These are phyloP conservation scores for Tardiomyces blankii DNA, from an alignment of 1,139 yeast species.

Conservation along the genomic window DNA sequence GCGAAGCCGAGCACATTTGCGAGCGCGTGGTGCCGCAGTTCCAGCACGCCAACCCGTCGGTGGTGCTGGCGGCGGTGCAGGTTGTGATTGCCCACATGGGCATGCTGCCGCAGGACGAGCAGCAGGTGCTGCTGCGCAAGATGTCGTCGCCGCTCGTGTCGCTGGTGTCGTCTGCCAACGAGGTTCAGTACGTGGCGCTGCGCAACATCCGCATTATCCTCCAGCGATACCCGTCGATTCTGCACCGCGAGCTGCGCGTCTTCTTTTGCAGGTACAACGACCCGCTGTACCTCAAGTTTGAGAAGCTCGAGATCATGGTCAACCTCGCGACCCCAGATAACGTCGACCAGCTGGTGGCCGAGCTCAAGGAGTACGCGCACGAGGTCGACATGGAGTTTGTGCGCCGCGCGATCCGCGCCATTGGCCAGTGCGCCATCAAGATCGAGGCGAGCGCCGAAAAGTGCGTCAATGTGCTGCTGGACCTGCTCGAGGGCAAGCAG, in stretches of 20 bases:
- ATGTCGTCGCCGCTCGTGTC: conserved; percentile 90
- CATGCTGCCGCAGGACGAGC: conserved; percentile 35
- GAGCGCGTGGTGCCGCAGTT: conserved; percentile 91
- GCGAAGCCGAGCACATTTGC: conserved; percentile 73
- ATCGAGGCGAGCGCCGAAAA: conserved; percentile 48
- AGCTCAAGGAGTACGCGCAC: conserved; percentile 82
- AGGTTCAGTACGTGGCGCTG: conserved; percentile 90
- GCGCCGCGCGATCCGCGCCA: conserved; percentile 65
- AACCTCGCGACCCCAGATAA: conserved; percentile 68
- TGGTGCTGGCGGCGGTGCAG: conserved; percentile 78
- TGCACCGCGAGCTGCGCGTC: conserved; percentile 74
- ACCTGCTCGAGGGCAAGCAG: conserved; percentile 57
- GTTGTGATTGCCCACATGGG: conserved; percentile 66
- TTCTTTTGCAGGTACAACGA: conserved; percentile 92
- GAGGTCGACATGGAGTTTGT: conserved; percentile 91
- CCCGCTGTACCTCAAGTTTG: conserved; percentile 86
- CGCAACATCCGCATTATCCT: conserved; percentile 83
- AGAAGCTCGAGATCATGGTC: conserved; percentile 83
- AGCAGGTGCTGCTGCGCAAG: conserved; percentile 47
- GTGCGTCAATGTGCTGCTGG: conserved; percentile 68
- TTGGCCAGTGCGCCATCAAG: conserved; percentile 85
- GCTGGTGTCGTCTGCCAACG: conserved; percentile 76
- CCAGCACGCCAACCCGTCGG: conserved; percentile 96
- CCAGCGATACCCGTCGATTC: conserved; percentile 75
- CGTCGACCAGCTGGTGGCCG: conserved; percentile 61